Evolutionary conservation across 2,329 filamentous ascomycete species (phyloP), one percentile per base, ranked within the genome.

Genomic region (Cytospora piceicola): DNA sequence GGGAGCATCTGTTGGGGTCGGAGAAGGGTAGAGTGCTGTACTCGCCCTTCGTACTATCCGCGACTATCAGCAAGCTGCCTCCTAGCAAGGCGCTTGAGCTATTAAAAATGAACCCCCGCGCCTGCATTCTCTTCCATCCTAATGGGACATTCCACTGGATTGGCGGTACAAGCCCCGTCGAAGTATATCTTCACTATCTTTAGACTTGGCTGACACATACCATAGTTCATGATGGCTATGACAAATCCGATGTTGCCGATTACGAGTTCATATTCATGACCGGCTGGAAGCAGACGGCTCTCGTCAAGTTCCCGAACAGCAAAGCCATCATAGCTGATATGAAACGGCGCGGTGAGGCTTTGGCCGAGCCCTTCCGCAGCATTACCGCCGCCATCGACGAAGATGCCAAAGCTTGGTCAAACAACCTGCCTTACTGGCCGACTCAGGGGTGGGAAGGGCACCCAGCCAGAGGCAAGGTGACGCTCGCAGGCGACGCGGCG

Each of bases 81-180:
- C 34, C 15, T 12, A 49, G 58, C 0, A 54, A 54, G 14, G 61
- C 67, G 1, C 27, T 51, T 1, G 61, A 49, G 22, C 27, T 69
- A 5, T 24, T 54, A 0, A 63, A 57, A 6, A 4, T 71, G 4
- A 59, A 69, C 15, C 60, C 52, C 3, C 59, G 51, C 3, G 67
- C 59, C 12, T 42, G 42, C 39, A 63, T 63, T n/a, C 53, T 53
- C 4, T 14, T 66, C 14, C 61, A 67, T 51, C 64, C 66, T 4
- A 53, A 32, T 4, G 68, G 70, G 6, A 39, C 65, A 1, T 71
- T 72, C 24, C 65, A 66, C 17, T 74, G 68, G 68, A 58, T 67
- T 42, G 70, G 71, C 34, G 69, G 72, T 67, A 8, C 2, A 52
- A 22, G 2, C 11, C 8, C n/a, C n/a, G 22, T 22, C 4, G 8